Evolutionary conservation across 345 rosid genomes (phyloP).

Genomic region (Iberis pinnata): DNA sequence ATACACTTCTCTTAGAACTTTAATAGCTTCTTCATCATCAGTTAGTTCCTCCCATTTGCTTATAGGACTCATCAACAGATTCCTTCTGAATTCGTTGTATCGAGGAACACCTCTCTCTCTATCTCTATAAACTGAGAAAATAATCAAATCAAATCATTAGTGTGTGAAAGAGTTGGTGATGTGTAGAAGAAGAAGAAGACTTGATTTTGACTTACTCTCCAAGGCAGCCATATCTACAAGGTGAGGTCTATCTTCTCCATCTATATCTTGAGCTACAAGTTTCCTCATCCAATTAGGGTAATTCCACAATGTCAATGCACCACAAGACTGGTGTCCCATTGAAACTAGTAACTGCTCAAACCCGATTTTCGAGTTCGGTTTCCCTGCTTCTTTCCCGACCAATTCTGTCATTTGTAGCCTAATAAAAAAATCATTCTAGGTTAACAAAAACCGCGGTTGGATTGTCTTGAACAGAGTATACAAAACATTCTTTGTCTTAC

Average conservation of each 20-base stretch:
- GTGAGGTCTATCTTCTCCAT: slow-evolving; percentile 56
- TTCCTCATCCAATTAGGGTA: slow-evolving; percentile 74
- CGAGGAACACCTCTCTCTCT: slow-evolving; percentile 61
- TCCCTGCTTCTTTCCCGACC: slow-evolving; percentile 47
- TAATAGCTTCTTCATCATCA: slow-evolving; percentile 47
- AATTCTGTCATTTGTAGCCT: slow-evolving; percentile 57
- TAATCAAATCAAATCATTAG: neutral
- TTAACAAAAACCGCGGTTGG: neutral
- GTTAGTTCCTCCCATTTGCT: slow-evolving; percentile 68
- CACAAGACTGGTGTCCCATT: slow-evolving; percentile 66
- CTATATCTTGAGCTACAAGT: slow-evolving; percentile 54
- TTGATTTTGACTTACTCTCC: slow-evolving; percentile 40
- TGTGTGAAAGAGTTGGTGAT: neutral
- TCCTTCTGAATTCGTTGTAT: slow-evolving; percentile 63
- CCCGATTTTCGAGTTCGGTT: slow-evolving; percentile 40
- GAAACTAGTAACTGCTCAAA: slow-evolving; percentile 62
- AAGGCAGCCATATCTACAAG: slow-evolving; percentile 66
- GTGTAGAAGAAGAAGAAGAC: slow-evolving; percentile 3
- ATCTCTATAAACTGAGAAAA: slow-evolving; percentile 54
- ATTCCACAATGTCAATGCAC: slow-evolving; percentile 62
- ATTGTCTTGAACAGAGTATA: neutral
- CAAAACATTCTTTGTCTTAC: slow-evolving; percentile 30
- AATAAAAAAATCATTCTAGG: neutral
- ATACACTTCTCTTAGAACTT: slow-evolving; percentile 52
- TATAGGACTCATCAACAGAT: slow-evolving; percentile 59